Evolutionary conservation across 2,329 filamentous ascomycete species (phyloP), one percentile per base, ranked within the genome.

Genomic region (Xylaria multiplex): DNA sequence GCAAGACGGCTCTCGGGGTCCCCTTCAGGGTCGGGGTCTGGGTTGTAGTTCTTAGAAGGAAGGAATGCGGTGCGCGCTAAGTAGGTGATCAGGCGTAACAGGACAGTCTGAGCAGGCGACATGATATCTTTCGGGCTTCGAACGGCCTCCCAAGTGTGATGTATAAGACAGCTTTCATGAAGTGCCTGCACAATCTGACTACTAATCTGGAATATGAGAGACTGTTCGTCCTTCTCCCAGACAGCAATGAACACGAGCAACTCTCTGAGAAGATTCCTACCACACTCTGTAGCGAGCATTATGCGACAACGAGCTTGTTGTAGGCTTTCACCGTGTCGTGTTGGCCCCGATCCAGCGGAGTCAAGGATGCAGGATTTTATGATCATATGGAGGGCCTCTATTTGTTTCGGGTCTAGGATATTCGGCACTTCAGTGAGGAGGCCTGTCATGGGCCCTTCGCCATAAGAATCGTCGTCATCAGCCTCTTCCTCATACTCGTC

Each of bases 321-420:
- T 80, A 97, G 89, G 75, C 95, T 97, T 75, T 93, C 91, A 19
- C 90, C 90, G 13, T 85, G 85, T 9, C 83, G 79, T 50, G 90
- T 91, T 7, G 88, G 81, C 0, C 89, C 88, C 69, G 91, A 90
- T 66, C 91, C 92, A 65, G 88, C 84, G n/a, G 88, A 89, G 73
- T 96, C 92, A 24, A 97, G 88, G 59, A 98, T 96, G 68, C 94
- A 96, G 14, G 93, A 94, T 82, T 97, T 97, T 73, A 98, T 91
- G 66, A 97, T 96, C 94, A 97, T 97, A 62, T 97, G 95, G 59
- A 98, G 82, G 6, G 96, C 94, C 79, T 98, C 95, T 60, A 97
- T 97, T 79, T 98, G 95, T 62, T 93, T 94, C 0, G 95, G 95
- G 49, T 96, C 94, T 35, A 98, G 84, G 43, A 97, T 97, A 71